These are phyloP conservation scores for Penstemon newberryi DNA, from an alignment of 257 asterid genomes.

Conservation along the genomic window DNA sequence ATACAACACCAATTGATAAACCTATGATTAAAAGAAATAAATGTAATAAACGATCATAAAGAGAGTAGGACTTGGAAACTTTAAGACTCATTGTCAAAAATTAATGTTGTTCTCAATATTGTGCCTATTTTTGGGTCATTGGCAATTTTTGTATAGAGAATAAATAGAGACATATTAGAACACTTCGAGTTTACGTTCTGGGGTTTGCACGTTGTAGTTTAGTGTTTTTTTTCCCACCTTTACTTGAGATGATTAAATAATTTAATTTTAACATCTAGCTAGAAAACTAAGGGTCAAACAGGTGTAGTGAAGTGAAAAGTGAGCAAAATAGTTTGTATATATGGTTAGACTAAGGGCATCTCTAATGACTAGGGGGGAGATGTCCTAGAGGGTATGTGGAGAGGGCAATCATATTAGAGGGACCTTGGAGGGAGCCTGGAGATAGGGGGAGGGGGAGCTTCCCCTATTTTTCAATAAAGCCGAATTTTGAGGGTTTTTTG, in stretches of 20 bases:
- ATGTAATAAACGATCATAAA: slow-evolving; percentile 7
- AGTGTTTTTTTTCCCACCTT: not conserved
- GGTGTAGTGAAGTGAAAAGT: no score
- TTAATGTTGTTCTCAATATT: not conserved
- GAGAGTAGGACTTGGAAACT: slow-evolving; percentile 4
- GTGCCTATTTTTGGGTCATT: not conserved
- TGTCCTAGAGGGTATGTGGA: no score
- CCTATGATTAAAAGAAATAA: slow-evolving; percentile 32
- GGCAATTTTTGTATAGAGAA: not conserved
- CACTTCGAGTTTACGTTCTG: slow-evolving; percentile 30
- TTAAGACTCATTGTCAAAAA: slow-evolving; percentile 1
- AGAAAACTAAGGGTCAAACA: slow-evolving; percentile 21
- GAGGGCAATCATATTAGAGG: no score
- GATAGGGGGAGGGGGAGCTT: no score
- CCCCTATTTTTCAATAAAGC: no score
- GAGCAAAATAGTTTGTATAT: no score
- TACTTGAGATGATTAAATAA: slow-evolving; percentile 15
- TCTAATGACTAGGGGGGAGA: no score
- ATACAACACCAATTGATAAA: slow-evolving; percentile 35
- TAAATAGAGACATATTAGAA: not conserved
- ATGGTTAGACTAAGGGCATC: no score
- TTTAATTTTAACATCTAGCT: not conserved
- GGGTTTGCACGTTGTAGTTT: slow-evolving; percentile 26
- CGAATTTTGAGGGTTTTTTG: no score
- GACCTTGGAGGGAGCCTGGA: no score